Evolutionary conservation across 2,329 filamentous ascomycete species (phyloP).

Genomic region (Fonsecaea pedrosoi): DNA sequence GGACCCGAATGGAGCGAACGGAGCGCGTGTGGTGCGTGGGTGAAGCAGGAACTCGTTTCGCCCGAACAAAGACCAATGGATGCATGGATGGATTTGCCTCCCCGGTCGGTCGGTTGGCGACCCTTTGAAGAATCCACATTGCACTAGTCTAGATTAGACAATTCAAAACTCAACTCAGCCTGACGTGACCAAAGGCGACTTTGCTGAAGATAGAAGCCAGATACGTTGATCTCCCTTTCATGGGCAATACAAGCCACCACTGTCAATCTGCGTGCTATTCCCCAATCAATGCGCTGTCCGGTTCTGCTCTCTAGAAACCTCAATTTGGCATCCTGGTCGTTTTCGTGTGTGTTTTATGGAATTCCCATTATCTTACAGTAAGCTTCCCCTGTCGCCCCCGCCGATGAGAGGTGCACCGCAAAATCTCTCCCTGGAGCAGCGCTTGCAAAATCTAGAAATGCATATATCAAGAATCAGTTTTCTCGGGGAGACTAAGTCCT

Average conservation of each 20-base stretch:
- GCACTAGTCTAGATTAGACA: constrained; percentile 9
- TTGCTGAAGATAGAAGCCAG: background rate
- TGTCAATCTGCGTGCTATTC: constrained; percentile 1
- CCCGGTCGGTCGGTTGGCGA: background rate
- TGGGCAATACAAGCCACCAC: constrained; percentile 12
- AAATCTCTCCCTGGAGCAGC: constrained; percentile 8
- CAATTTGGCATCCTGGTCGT: background rate
- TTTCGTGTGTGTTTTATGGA: constrained; percentile 3
- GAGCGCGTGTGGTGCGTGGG: constrained; percentile 4
- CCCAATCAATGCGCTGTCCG: background rate
- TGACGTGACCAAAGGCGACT: constrained; percentile 15
- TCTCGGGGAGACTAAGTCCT: constrained; percentile 44
- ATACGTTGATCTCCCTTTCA: constrained; percentile 10
- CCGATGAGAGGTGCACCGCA: background rate
- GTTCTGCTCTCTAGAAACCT: constrained; percentile 1
- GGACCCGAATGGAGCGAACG: constrained; percentile 11
- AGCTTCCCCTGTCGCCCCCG: constrained; percentile 9
- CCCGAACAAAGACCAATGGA: constrained; percentile 3
- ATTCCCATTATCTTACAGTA: constrained; percentile 28
- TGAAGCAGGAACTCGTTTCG: background rate
- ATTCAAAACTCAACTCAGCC: constrained; percentile 11
- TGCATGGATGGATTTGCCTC: background rate
- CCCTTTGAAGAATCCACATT: background rate
- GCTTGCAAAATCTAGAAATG: constrained; percentile 33
- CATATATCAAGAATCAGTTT: constrained; percentile 30